Base-by-base conservation (phyloP, 768 basidiomycete genomes). In the Trametes maxima region DNA sequence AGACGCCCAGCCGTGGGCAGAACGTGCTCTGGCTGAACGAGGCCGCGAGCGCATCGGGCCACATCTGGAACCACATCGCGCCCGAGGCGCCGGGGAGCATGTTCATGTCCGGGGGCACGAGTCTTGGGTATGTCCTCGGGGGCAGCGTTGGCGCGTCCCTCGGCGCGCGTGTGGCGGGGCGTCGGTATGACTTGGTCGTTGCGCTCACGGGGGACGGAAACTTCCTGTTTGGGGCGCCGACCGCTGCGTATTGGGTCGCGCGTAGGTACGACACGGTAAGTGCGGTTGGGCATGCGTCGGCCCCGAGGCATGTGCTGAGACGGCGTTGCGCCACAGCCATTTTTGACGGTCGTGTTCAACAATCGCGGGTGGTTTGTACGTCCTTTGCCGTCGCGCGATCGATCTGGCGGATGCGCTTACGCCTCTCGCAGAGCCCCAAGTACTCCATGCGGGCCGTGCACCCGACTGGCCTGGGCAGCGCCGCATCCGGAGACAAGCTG, bases 211-310 rank as follows among this genome's bases (percentile, higher is more conserved):
- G 89, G 0, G 89, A 91, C 66, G 89, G 89, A 0, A 83, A 82
- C 6, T 91, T 79, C 65, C 67, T 90, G 68, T 90, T 90, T 65
- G 80, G 85, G 0, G 83, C 86, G 0, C 89, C 89, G 0, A 79
- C 81, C 35, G 81, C 86, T 0, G 82, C 82, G 1, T 90, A 81
- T 71, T 90, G 89, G 89, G 89, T 90, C 72, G 87, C 89, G 0
- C 78, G 82, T 65, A 79, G 79, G 47, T 90, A 90, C 69, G 72
- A 85, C 35, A 85, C 88, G 19, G 88, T 88, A 58, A 58, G 80
- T 69, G 1, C 14, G n/a, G 1, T 17, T 8, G 28, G 28, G 8
- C 28, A 33, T 24, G 21, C 22, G n/a, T 21, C 59, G n/a, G n/a
- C n/a, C 1, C 43, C 36, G 14, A n/a, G 28, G 19, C n/a, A 39